Base-by-base conservation (phyloP, 192 early-diverging fungal species). In the Gamsiella multidivaricata region DNA sequence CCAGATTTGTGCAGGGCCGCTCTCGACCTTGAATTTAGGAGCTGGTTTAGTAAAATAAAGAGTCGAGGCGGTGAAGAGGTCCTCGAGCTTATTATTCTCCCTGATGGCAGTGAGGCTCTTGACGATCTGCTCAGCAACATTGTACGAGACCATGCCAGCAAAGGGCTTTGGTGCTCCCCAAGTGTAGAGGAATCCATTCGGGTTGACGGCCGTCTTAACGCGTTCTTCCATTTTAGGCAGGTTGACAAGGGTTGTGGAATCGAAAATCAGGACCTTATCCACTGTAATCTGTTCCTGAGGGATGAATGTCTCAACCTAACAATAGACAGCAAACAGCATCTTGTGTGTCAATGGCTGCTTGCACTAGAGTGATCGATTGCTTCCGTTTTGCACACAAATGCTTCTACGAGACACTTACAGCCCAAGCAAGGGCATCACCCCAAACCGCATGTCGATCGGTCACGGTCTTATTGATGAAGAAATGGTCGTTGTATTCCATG, bases 401-500 rank as follows among this genome's bases (percentile, higher is more conserved):
- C n/a, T n/a, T n/a, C n/a, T n/a, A n/a, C n/a, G n/a, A n/a, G n/a
- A n/a, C n/a, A 76, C 70, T 63, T 70, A 83, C 81, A 43, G 74
- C 74, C 74, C 74, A 78, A 10, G 54, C 39, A 17, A 78, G 52
- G 8, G 74, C 74, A 28, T 78, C 53, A 32, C 41, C 57, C 63
- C 52, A 83, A 54, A 70, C 20, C 18, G 68, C 49, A 43, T 70
- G 62, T 20, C 42, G 54, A 39, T 69, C 39, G 25, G 51, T 49
- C 25, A 54, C 57, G 29, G 66, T 70, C 51, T 33, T 17, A 25
- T 64, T 70, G 50, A 54, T 57, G 43, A 56, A 72, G 47, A 31
- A 33, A 42, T 61, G 31, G 52, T 88, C 87, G 33, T 81, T 72
- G 71, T 65, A 88, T 65, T 88, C 87, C 65, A 87, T 87, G 7